phyloP scores from a whole-genome alignment of 257 asterid genomes.

The Paulownia fortunei region DNA sequence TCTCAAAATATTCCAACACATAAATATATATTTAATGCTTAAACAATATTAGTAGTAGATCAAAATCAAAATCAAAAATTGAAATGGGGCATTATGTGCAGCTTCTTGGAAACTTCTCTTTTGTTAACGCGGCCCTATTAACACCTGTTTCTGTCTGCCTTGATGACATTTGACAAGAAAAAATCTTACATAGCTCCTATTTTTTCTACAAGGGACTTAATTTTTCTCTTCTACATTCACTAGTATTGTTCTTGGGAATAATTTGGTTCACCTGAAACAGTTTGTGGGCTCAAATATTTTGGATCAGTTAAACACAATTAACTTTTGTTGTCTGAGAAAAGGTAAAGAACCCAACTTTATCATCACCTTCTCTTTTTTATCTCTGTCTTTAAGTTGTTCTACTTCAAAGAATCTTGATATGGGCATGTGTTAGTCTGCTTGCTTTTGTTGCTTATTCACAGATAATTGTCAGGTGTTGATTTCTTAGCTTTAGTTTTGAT shows the following conservation, averaged over 20 bases:
- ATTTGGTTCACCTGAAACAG: conserved; percentile 21
- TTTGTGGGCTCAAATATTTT: conserved; percentile 39
- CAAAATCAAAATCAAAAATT: not conserved
- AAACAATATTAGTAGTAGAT: not conserved
- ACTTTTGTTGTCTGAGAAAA: conserved; percentile 25
- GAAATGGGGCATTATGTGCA: conserved; percentile 15
- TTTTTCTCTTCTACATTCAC: not conserved
- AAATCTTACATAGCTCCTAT: not conserved
- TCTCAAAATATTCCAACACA: no score
- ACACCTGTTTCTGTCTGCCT: not conserved
- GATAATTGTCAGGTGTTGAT: not conserved
- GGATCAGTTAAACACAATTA: conserved; percentile 38
- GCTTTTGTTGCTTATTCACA: conserved; percentile 4
- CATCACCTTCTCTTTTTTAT: conserved; percentile 11
- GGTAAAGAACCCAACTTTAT: conserved; percentile 39
- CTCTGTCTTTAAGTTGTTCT: not conserved
- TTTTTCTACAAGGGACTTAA: not conserved
- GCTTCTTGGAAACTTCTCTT: conserved; percentile 17
- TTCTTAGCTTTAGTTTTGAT: not conserved
- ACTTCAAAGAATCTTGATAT: conserved; percentile 44
- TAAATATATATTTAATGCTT: no score
- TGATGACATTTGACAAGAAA: not conserved
- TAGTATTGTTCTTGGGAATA: not conserved
- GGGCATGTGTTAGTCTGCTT: conserved; percentile 18
- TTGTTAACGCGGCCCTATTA: not conserved